Evolutionary conservation across 257 asterid species (phyloP), one percentile per base, ranked within the genome.

Genomic region (Misopates orontium): DNA sequence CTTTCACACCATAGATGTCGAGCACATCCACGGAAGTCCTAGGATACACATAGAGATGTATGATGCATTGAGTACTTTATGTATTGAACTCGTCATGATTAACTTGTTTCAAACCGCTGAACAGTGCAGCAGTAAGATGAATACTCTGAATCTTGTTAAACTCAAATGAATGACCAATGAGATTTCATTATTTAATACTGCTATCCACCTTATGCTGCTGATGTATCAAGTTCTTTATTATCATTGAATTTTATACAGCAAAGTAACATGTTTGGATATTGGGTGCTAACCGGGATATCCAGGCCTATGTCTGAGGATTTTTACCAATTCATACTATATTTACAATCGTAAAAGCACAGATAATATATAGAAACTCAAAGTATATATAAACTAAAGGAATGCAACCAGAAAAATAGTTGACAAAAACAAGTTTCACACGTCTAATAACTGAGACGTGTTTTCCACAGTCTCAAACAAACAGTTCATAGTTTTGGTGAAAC

Each of bases 31-130:
- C 42, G 8, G 6, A 4, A 3, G 8, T 36, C 42, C 42, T 36
- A 19, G 47, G 62, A 52, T 31, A 39, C 57, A 71, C 51, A 22
- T 25, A 17, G 20, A 17, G 14, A 28, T 24, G 40, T n/a, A 66
- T 16, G 39, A 44, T 11, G 14, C 25, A 19, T 52, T 18, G 16
- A 67, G 39, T 24, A 20, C 53, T 41, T 59, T 28, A 28, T 28
- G 36, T 28, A 28, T 28, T 2, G 36, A 23, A 52, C 8, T 25
- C 47, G 32, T 7, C 36, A 28, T 52, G 18, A 45, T 52, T 7
- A 32, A 61, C 25, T 28, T 18, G 21, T 22, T 32, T 13, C n/a
- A 64, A 50, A 3, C 10, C 32, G 20, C 8, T 19, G 31, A 50
- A 22, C 17, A 32, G 19, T 32, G 51, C 21, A 45, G 32, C 12